phyloP scores from a whole-genome alignment of 345 rosid species.

The Populus alba region DNA sequence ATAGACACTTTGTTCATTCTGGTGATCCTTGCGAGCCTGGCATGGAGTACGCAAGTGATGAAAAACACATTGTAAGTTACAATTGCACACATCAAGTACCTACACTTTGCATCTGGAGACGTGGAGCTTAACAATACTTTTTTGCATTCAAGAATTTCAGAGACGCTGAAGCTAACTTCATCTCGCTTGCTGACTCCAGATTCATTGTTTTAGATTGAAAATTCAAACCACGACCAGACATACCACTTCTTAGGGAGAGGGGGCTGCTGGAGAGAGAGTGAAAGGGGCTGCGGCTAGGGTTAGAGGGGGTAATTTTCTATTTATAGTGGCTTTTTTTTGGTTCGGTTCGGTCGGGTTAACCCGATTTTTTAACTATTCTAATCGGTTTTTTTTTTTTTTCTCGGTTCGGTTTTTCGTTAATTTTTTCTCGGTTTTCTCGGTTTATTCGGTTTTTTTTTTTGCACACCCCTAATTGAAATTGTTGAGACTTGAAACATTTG shows the following conservation, averaged over 20 bases:
- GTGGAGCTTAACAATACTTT: slow-evolving; percentile 43
- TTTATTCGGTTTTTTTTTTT: too few species aligned
- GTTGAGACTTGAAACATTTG: too few species aligned
- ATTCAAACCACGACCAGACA: background rate
- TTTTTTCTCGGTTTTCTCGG: too few species aligned
- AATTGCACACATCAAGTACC: slow-evolving; percentile 53
- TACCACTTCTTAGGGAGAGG: background rate
- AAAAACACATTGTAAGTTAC: slow-evolving; percentile 58
- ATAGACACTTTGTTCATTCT: slow-evolving; percentile 52
- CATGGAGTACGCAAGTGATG: slow-evolving; percentile 76
- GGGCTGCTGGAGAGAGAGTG: too few species aligned
- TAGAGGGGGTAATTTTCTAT: too few species aligned
- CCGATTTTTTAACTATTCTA: too few species aligned
- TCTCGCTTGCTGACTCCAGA: background rate
- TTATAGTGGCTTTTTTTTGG: too few species aligned
- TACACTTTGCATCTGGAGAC: slow-evolving; percentile 49
- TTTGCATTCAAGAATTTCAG: slow-evolving; percentile 57
- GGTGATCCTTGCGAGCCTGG: slow-evolving; percentile 53
- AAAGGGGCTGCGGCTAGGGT: too few species aligned
- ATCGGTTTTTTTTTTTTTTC: too few species aligned
- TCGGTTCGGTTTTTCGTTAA: too few species aligned
- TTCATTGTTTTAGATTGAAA: background rate
- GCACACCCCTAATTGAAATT: too few species aligned
- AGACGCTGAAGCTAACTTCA: slow-evolving; percentile 22
- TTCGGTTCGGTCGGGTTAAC: too few species aligned